Base-by-base conservation (phyloP, 768 basidiomycete species). In the Auriculariales sp. region DNA sequence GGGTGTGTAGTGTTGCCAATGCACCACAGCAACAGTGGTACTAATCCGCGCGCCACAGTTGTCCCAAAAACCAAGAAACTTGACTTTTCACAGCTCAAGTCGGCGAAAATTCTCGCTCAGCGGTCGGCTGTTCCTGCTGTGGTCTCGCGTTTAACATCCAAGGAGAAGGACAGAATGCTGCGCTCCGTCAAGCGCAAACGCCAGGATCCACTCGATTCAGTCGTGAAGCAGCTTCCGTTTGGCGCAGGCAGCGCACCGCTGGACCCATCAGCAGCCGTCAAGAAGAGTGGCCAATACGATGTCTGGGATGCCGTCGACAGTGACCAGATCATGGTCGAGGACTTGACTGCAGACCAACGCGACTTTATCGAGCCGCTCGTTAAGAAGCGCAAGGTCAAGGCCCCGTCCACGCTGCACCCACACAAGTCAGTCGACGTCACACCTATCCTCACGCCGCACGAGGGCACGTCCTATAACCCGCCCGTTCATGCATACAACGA, bases 401-500 rank as follows among this genome's bases (percentile, higher is more conserved):
- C 73, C 35, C 81, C 81, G 4, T 56, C 66, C 0, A 61, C 68
- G 3, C 59, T 60, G 9, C 69, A 73, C 49, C 71, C 72, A 0
- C 72, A 75, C 33, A 58, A 74, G 19, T 50, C 62, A 19, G 88
- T 88, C 52, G 69, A 73, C 7, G 55, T 83, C 0, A 77, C 82
- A 1, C 82, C 87, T 1, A 74, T 90, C 0, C 57, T 68, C 1
- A 66, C 78, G 3, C 92, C 92, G 0, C 86, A 87, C 55, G 78
- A 77, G 28, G 92, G 92, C 17, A 75, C 82, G 3, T 92, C 89
- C 15, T 97, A 97, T 61, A 95, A 95, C 60, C 92, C 92, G 0
- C 78, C 79, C 0, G 77, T 74, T 1, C 70, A 75, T 3, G 78
- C 81, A 0, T 86, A 94, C 56, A 73, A 77, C 46, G 77, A 78